phyloP scores from a whole-genome alignment of 495 filamentous ascomycete species.

The Penicillium verhagenii region DNA sequence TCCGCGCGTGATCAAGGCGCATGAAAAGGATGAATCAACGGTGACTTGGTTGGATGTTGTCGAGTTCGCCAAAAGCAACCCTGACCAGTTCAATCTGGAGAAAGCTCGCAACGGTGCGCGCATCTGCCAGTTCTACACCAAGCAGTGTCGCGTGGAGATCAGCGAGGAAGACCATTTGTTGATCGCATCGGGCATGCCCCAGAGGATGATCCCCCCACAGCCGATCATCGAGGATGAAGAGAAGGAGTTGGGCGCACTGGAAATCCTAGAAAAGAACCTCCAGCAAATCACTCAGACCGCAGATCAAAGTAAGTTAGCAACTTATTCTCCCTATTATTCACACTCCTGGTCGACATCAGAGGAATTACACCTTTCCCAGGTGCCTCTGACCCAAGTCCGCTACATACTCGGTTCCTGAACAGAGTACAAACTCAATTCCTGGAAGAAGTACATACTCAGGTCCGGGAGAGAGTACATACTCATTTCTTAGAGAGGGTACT shows the following conservation, averaged over 20 bases:
- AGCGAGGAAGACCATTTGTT: slow-evolving; percentile 83
- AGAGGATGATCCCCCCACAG: slow-evolving; percentile 80
- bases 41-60: slow-evolving; percentile 84
- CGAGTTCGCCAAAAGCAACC: slow-evolving; percentile 77
- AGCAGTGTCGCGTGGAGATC: slow-evolving; percentile 79
- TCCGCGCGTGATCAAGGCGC: slow-evolving; percentile 64
- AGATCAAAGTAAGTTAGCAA: slow-evolving; percentile 63
- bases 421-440: too few species aligned
- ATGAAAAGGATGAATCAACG: slow-evolving; percentile 60
- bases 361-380: too few species aligned
- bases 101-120: slow-evolving; percentile 64
- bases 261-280: slow-evolving; percentile 76
- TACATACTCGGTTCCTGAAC: too few species aligned
- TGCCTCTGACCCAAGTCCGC: too few species aligned
- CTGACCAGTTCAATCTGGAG: slow-evolving; percentile 73
- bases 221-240: slow-evolving; percentile 83
- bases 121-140: slow-evolving; percentile 77
- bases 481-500: too few species aligned
- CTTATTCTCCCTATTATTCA: too few species aligned
- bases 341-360: too few species aligned
- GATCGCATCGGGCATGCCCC: slow-evolving; percentile 75
- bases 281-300: slow-evolving; percentile 73
- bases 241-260: slow-evolving; percentile 78
- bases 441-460: too few species aligned
- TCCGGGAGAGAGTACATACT: too few species aligned